phyloP scores from a whole-genome alignment of 2,329 filamentous ascomycete species.

The Sporothrix schenckii region DNA sequence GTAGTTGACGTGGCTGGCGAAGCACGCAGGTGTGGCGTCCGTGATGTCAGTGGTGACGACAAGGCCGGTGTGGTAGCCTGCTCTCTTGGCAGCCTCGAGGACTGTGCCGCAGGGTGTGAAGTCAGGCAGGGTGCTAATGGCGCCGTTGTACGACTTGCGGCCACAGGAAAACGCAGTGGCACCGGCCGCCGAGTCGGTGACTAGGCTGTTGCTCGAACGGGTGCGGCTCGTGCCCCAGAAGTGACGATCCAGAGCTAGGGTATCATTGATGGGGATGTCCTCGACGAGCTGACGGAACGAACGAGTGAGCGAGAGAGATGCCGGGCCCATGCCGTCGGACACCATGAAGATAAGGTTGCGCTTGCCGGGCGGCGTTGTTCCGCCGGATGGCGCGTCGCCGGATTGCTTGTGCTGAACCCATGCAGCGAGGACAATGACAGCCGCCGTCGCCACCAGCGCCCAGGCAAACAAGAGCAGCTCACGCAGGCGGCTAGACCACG shows the following conservation, averaged over 20 bases:
- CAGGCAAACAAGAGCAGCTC: constrained; percentile 79
- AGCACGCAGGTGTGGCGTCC: constrained; percentile 94
- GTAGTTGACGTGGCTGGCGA: constrained; percentile 82
- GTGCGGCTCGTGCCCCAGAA: constrained; percentile 90
- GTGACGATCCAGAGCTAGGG: constrained; percentile 80
- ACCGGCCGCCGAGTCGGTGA: constrained; percentile 96
- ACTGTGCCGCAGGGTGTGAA: constrained; percentile 86
- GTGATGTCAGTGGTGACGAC: constrained; percentile 95
- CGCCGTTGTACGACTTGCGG: constrained; percentile 93
- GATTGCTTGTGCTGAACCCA: constrained; percentile 70
- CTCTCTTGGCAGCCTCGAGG: constrained; percentile 88
- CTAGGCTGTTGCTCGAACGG: constrained; percentile 76
- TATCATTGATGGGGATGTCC: constrained; percentile 72
- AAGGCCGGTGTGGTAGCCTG: constrained; percentile 88
- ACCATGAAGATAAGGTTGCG: constrained; percentile 99
- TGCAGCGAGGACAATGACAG: constrained; percentile 79
- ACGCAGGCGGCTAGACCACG: constrained; percentile 53
- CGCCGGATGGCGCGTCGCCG: constrained; percentile 37
- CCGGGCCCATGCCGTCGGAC: constrained; percentile 96
- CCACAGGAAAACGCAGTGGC: constrained; percentile 95
- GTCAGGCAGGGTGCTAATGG: constrained; percentile 86
- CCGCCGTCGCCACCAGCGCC: constrained; percentile 78
- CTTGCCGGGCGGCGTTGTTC: constrained; percentile 61
- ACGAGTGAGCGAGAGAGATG: constrained; percentile 82
- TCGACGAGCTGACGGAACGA: constrained; percentile 80